phyloP scores from a whole-genome alignment of 192 early-diverging fungal species.

The Chytriomyces sp. region DNA sequence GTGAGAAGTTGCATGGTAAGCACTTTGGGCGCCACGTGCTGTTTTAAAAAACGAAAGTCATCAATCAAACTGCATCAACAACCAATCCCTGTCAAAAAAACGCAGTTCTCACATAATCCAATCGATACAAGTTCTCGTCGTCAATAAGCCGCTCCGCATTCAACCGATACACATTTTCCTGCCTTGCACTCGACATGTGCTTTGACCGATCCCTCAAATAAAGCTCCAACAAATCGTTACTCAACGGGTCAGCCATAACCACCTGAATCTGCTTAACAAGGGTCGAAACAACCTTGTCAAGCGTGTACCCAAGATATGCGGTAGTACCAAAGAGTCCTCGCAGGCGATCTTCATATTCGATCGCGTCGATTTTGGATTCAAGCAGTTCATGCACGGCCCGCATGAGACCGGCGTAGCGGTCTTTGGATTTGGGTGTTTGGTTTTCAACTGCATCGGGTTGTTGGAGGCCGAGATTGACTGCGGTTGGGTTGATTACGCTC shows the following conservation, averaged over 20 bases:
- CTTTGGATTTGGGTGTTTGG: slow-evolving; percentile 35
- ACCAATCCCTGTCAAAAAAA: slow-evolving; percentile 35
- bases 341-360: slow-evolving; percentile 84
- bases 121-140: slow-evolving; percentile 79
- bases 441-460: slow-evolving; percentile 26
- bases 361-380: slow-evolving; percentile 78
- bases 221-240: slow-evolving; percentile 55
- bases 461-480: slow-evolving; percentile 58
- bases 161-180: slow-evolving; percentile 60
- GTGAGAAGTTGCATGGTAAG: slow-evolving; percentile 88
- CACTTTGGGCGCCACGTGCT: slow-evolving; percentile 59
- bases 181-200: slow-evolving; percentile 39
- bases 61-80: neutral
- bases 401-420: slow-evolving; percentile 81
- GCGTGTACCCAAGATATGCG: slow-evolving; percentile 85
- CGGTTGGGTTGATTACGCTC: slow-evolving; percentile 61
- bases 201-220: slow-evolving; percentile 57
- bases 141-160: slow-evolving; percentile 49
- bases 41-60: slow-evolving; percentile 10
- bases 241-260: slow-evolving; percentile 71
- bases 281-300: slow-evolving; percentile 85
- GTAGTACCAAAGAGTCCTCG: slow-evolving; percentile 88
- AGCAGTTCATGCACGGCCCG: slow-evolving; percentile 77
- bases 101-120: slow-evolving; percentile 73
- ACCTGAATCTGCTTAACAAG: slow-evolving; percentile 79